Evolutionary conservation across 495 filamentous ascomycete species (phyloP), one percentile per base, ranked within the genome.

Genomic region (Darksidea phi): DNA sequence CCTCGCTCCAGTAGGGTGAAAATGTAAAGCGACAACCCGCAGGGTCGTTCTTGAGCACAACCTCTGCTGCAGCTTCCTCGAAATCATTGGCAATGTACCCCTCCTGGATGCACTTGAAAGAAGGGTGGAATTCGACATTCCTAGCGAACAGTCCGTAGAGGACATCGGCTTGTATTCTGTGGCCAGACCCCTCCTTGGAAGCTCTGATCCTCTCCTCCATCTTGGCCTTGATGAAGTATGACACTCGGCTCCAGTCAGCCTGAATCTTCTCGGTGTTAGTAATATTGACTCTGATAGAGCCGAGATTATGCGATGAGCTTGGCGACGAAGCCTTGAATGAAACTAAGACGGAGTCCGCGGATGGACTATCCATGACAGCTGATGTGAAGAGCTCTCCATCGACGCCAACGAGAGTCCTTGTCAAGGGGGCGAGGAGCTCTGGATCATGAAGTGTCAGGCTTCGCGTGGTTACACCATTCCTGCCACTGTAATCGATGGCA

Each of bases 191-290:
- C 12, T 63, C 54, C 18, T 61, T 63, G 48, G 23, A 37, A 49
- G 20, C 18, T 37, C 47, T 15, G 45, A 62, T 53, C 23, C 10
- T 21, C 34, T 46, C 57, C 6, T 63, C 60, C 53, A 67, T 61
- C 26, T 50, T 54, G 18, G 15, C 52, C 45, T 67, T 63, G 38
- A 67, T 64, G 57, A 64, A 64, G 61, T 28, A 64, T 13, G 61
- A 64, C 45, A 54, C 48, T 17, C 61, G 57, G 56, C 54, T 37
- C 55, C 18, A 60, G 47, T 54, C 55, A 13, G 61, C 37, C 57
- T 60, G 61, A 18, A 36, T 18, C 45, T 61, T 53, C n/a, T 60
- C 61, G 18, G 46, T 25, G 42, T 26, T 61, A 17, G 28, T 37
- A 64, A 21, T 25, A 1, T 37, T 60, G 47, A 64, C 61, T 53